Conservation (phyloP, 352 stramenopile species). For the Aphanomyces stellatus region DNA sequence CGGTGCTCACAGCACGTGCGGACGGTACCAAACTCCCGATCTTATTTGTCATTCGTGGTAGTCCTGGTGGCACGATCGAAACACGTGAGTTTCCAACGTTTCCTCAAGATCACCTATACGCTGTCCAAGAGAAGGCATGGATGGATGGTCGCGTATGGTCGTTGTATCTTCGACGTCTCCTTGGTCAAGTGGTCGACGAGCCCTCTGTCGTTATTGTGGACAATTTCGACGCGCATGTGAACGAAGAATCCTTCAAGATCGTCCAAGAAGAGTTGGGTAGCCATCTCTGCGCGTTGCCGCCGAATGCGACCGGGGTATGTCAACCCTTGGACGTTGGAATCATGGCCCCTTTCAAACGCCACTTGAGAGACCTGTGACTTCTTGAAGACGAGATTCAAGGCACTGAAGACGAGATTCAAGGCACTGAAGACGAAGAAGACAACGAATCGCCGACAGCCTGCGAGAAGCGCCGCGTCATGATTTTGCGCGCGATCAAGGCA, state of each 20-base stretch:
- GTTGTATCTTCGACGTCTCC: too few species aligned
- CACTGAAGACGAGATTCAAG: too few species aligned
- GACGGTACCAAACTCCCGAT: constrained; percentile 25
- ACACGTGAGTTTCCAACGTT: constrained; percentile 17
- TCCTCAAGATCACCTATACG: constrained; percentile 17
- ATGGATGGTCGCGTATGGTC: constrained; percentile 18
- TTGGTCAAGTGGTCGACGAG: too few species aligned
- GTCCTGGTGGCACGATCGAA: constrained; percentile 19
- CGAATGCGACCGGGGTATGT: background rate
- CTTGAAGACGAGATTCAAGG: too few species aligned
- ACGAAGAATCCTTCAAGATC: background rate
- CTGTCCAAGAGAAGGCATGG: too few species aligned
- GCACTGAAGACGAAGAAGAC: too few species aligned
- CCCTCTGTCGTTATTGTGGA: background rate
- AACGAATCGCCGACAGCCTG: too few species aligned
- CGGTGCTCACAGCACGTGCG: constrained; percentile 16
- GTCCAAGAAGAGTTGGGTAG: background rate
- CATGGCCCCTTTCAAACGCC: background rate
- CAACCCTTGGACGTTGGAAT: background rate
- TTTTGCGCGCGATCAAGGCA: too few species aligned
- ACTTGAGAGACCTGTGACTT: background rate
- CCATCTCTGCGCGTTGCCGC: background rate
- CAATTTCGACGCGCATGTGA: background rate
- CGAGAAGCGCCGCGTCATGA: too few species aligned
- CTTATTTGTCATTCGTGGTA: constrained; percentile 19